Evolutionary conservation across 352 stramenopile genomes (phyloP), one percentile per base, ranked within the genome.

Genomic region (Globisporangium acanthophoron): DNA sequence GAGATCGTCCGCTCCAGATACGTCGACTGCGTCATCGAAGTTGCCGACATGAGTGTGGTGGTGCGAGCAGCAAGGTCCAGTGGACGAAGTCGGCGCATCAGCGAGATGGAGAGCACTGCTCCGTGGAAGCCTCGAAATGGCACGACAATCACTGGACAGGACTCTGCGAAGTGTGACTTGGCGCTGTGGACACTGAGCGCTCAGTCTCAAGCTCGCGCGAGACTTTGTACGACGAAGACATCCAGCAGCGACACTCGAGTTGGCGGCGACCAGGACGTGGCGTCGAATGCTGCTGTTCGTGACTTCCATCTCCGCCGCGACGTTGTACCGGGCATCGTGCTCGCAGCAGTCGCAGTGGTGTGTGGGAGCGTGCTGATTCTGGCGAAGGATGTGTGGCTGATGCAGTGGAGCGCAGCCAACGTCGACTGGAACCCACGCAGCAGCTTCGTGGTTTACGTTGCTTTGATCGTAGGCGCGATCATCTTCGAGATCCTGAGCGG

Each of bases 1-100:
- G 75, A 82, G 52, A 65, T 85, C 12, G 64, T 74, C 15, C 69
- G 52, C 0, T 84, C 74, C 24, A 60, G 37, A 39, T 74, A 70
- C 37, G 63, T 74, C 21, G 69, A 84, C 39, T 58, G 70, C 35
- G 44, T 78, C 5, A 8, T 74, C 7, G 62, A 71, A 41, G 47
- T 39, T 7, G 33, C 53, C 12, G 12, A 18, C 21, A 52, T 37
- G 47, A 35, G 47, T 15, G 47, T 39, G 16, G 24, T n/a, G 4
- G 21, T 50, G 45, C 21, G 20, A 5, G 3, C 20, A 7, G 20
- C 9, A 8, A 46, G 21, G 1, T 1, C 51, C 8, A 31, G 11
- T 9, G 8, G 8, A 15, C 33, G n/a, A 21, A 56, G 51, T 48
- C 37, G 37, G n/a, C 47, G 47, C 47, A 27, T 52, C 5, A 9